Base-by-base conservation (phyloP, 179 eudicot species). In the Beta macrorhiza region DNA sequence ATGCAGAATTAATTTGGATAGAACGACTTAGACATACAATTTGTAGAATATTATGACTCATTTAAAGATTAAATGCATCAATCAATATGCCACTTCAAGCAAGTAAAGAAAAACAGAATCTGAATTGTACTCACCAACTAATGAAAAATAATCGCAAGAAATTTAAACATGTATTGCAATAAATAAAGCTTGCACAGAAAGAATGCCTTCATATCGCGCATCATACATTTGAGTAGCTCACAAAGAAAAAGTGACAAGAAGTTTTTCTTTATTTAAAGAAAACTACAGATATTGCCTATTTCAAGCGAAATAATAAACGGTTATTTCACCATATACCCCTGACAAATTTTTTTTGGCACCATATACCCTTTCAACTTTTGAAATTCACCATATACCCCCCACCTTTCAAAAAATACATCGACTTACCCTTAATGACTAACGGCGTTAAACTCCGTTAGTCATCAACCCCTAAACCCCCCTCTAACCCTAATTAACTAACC, bases 91-190 rank as follows among this genome's bases (percentile, higher is more conserved):
- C 52, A 79, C 51, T 57, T 69, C 57, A 78, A n/a, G 52, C 42
- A 25, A 72, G 53, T 12, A 67, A 69, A 2, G 32, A 32, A 16
- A 73, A 64, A 32, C 32, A 20, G 45, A 72, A 52, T 45, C n/a
- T 42, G 42, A 15, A 12, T 11, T 22, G 32, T 47, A 44, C 67
- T 55, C 12, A 6, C 25, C 49, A 55, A 45, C 10, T 69, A 44
- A 69, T 14, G 8, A 67, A 12, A 25, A 13, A 37, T 37, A 67
- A 3, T 20, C 3, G 32, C n/a, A 42, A 19, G 16, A 3, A 11
- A 58, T 2, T 58, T 32, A 11, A 58, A 65, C 49, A 25, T 77
- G 67, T 75, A 75, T 42, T 53, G 47, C 68, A 79, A 79, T 55
- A 10, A 37, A 25, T 37, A 29, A 61, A 29, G 56, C 29, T 53